A percentile compares a stretch with the other conserved stretches of the same genome.
These are phyloP conservation scores for Musa acuminata DNA, from an alignment of 176 grass and related monocot species.

Conservation along the genomic window DNA sequence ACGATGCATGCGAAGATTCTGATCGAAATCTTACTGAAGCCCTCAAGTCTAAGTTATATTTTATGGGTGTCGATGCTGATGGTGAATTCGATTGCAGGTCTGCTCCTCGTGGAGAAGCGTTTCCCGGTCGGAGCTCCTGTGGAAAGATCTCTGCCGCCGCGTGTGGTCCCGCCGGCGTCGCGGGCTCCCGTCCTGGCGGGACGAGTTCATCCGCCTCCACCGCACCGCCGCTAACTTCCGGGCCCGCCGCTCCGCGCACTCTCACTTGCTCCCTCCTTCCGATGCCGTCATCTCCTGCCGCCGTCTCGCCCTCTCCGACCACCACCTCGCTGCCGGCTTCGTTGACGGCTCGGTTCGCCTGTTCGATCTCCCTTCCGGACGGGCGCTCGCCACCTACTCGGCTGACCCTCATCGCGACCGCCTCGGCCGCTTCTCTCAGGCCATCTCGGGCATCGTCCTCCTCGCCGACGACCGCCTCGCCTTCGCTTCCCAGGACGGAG, in stretches of 20 bases:
- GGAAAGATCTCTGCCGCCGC: constrained; percentile 18
- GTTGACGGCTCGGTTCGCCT: constrained; percentile 28
- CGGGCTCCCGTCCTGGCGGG: constrained; percentile 19
- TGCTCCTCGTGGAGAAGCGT: constrained; percentile 24
- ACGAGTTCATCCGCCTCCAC: constrained; percentile 30
- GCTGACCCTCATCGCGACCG: constrained; percentile 22
- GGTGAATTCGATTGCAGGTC: constrained; percentile 7
- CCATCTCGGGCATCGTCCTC: constrained; percentile 26
- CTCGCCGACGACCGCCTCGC: constrained; percentile 3
- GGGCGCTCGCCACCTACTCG: constrained; percentile 10
- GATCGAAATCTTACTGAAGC: no score
- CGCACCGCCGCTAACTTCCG: constrained; percentile 29
- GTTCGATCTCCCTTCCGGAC: constrained; percentile 25
- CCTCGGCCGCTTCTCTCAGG: constrained; percentile 29
- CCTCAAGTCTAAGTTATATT: no score
- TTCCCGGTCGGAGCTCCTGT: constrained; percentile 28
- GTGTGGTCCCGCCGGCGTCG: constrained; percentile 18
- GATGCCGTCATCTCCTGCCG: constrained; percentile 18
- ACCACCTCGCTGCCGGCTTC: constrained; percentile 27
- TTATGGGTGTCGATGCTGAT: no score
- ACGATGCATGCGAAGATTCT: no score
- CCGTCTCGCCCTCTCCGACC: constrained; percentile 25
- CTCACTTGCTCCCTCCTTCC: constrained; percentile 8
- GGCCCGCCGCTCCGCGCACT: constrained; percentile 16
- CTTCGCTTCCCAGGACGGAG: constrained; percentile 23